Evolutionary conservation across 345 rosid genomes (phyloP).

Genomic region (Jatropha curcas): DNA sequence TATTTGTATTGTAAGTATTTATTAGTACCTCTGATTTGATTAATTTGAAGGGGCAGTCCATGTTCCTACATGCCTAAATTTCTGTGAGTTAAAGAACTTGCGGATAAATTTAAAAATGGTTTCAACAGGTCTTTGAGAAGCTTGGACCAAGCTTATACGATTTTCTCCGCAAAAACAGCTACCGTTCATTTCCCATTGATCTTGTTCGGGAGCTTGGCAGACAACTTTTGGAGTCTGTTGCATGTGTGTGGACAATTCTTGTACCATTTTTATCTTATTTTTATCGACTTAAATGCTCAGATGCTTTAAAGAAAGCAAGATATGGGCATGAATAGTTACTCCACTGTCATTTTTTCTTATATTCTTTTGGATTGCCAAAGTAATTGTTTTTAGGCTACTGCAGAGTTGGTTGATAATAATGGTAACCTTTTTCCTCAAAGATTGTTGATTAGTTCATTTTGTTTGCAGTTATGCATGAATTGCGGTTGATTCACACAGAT

Average conservation of each 20-base stretch:
- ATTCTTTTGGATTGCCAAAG: constrained; percentile 4
- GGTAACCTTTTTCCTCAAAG: constrained; percentile 15
- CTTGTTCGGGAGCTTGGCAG: constrained; percentile 36
- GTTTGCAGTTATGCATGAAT: constrained; percentile 76
- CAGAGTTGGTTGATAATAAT: constrained; percentile 12
- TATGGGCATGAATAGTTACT: constrained; percentile 16
- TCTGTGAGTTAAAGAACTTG: constrained; percentile 39
- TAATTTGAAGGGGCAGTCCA: constrained; percentile 36
- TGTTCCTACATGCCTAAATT: constrained; percentile 35
- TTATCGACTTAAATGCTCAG: constrained; percentile 32
- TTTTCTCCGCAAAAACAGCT: constrained; percentile 35
- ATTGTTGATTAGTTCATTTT: constrained; percentile 12
- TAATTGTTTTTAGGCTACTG: constrained; percentile 7
- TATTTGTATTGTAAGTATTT: constrained; percentile 38
- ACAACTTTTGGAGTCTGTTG: constrained; percentile 38
- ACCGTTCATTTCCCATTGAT: constrained; percentile 32
- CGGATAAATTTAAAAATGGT: constrained; percentile 33
- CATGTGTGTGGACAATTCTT: constrained; percentile 49
- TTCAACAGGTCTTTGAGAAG: constrained; percentile 32
- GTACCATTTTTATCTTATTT: constrained; percentile 47
- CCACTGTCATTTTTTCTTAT: neutral
- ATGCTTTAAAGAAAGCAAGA: constrained; percentile 16
- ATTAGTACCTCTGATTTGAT: constrained; percentile 30
- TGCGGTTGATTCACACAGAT: constrained; percentile 75
- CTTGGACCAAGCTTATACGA: constrained; percentile 35